Base-by-base conservation (phyloP, 1,284 basidiomycete species). In the Wolfiporia cocos region DNA sequence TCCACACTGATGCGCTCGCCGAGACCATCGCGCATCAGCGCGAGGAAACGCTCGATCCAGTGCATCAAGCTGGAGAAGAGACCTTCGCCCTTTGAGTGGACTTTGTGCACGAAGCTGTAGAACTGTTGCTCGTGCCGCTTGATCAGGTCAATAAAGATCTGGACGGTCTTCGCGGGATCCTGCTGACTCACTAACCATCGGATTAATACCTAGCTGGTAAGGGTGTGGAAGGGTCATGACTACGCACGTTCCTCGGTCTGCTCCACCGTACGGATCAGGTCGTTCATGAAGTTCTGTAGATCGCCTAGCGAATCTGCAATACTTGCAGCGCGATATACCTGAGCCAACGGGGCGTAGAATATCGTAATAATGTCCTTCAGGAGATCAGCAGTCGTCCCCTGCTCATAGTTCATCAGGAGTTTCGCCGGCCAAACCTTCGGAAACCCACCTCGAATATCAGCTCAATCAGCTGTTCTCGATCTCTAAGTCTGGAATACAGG, bases 331-430 rank as follows among this genome's bases (percentile, higher is more conserved):
- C 91, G 87, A 70, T 99, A 99, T 2, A 99, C 96, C 56, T 95
- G 91, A 0, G 96, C 96, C n/a, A 99, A 72, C 1, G 96, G 96
- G 1, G 94, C 70, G 64, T 99, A 99, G 65, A 99, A 99, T 48
- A 99, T 99, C 10, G 96, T 98, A 54, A 99, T 93, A 48, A 99
- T 98, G 61, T 99, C 96, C 65, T 95, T 98, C 54, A 99, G 70
- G 30, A 99, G 69, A 37, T 98, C 95, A 3, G 96, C 84, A 0
- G 96, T 99, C 31, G 86, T 86, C 11, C 94, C 93, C 92, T 95
- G 48, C 2, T 24, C 33, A 22, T 7, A 17, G 6, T 37, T 32
- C 30, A 35, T 12, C 39, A 24, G 37, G 24, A 17, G 31, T 11
- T 18, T 32, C 7, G 36, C 17, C 20, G 33, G 19, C 29, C 4